Percentiles rank a stretch among this genome's conserved stretches.
phyloP scores from a whole-genome alignment of 2,329 filamentous ascomycete species.

The Fonsecaea erecta region DNA sequence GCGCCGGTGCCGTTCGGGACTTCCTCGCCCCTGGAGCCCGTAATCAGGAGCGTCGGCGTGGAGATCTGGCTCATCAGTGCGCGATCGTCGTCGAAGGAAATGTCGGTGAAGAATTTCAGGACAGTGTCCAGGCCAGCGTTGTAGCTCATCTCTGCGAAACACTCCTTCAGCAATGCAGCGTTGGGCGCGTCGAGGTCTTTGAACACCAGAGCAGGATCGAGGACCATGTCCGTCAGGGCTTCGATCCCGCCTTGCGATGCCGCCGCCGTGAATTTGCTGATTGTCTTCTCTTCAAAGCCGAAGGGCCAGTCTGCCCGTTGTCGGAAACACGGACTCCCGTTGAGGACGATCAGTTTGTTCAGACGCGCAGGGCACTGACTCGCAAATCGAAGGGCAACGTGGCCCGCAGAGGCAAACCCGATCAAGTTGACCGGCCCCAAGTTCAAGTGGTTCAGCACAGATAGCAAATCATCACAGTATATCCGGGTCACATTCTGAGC shows the following conservation, averaged over 20 bases:
- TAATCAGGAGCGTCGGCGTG: neutral
- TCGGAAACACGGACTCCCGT: constrained; percentile 1
- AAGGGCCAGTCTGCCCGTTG: neutral
- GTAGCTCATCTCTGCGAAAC: constrained; percentile 1
- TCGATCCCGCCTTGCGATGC: neutral
- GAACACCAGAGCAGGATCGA: neutral
- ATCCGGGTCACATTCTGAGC: neutral
- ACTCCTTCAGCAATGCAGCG: neutral
- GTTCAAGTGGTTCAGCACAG: neutral
- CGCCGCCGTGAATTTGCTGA: neutral
- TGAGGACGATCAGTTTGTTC: neutral
- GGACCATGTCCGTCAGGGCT: neutral
- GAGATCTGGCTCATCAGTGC: neutral
- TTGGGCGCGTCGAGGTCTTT: neutral
- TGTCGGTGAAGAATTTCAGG: neutral
- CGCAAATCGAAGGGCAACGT: neutral
- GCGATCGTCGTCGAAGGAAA: neutral
- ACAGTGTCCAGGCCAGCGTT: constrained; percentile 2
- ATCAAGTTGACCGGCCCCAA: neutral
- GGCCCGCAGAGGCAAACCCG: constrained; percentile 2
- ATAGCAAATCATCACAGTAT: neutral
- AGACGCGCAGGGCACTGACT: neutral
- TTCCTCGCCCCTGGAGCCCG: constrained; percentile 1
- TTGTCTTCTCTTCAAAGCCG: neutral
- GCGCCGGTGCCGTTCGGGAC: neutral